A percentile compares a stretch with the other conserved stretches of the same genome.
Evolutionary conservation across 23 red algal species (phyloP).

Genomic region (Gracilaria gracilis): DNA sequence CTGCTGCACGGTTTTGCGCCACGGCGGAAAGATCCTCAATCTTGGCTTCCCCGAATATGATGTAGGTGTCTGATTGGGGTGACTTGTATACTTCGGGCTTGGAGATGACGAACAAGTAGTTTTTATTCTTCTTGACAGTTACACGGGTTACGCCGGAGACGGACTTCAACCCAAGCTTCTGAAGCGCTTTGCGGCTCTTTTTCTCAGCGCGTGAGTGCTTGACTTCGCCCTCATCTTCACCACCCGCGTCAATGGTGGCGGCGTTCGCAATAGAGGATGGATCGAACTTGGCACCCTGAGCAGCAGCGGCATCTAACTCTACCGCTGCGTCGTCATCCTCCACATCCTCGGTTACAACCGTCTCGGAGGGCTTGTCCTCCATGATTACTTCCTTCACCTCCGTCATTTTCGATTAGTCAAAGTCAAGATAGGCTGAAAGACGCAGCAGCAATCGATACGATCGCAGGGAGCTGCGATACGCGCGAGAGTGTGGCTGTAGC

Average conservation of each 20-base stretch:
- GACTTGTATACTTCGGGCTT: constrained; percentile 97
- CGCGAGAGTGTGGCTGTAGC: not conserved
- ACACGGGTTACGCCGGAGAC: constrained; percentile 88
- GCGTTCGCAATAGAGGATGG: constrained; percentile 51
- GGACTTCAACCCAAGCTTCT: constrained; percentile 93
- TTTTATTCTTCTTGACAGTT: constrained; percentile 95
- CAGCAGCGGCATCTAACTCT: not conserved
- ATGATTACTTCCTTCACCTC: constrained; percentile 42
- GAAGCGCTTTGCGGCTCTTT: constrained; percentile 95
- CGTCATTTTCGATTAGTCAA: constrained; percentile 19
- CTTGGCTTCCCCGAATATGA: constrained; percentile 99
- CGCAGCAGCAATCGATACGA: not conserved
- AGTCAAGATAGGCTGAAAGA: not conserved
- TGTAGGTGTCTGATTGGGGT: constrained; percentile 96
- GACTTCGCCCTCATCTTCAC: constrained; percentile 64
- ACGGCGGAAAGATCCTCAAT: constrained; percentile 89
- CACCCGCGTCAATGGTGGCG: constrained; percentile 33
- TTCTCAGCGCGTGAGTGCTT: constrained; percentile 95
- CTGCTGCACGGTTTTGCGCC: constrained; percentile 79
- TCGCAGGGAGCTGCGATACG: not conserved
- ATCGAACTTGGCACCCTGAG: constrained; percentile 35
- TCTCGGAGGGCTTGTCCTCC: constrained; percentile 41
- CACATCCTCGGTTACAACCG: constrained; percentile 36
- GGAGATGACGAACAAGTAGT: constrained; percentile 92
- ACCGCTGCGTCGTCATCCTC: not conserved